Evolutionary conservation across 1,284 basidiomycete genomes (phyloP).

Genomic region (Grifola frondosa): DNA sequence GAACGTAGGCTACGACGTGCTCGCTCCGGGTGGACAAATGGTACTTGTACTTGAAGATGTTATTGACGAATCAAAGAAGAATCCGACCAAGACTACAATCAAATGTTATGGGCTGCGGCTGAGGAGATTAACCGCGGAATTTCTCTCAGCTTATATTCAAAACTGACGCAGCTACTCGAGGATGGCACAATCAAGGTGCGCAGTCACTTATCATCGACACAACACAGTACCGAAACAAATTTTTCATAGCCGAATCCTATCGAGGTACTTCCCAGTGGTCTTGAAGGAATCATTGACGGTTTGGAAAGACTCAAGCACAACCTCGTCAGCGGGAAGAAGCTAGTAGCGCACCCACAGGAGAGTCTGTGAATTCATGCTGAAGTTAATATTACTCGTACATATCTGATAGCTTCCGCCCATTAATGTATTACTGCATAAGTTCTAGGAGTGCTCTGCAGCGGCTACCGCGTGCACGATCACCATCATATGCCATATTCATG

Average conservation of each 20-base stretch:
- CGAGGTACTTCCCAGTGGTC: slow-evolving; percentile 46
- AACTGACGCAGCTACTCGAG: slow-evolving; percentile 11
- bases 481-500: too few relatives aligned
- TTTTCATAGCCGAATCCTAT: slow-evolving; percentile 31
- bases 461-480: too few relatives aligned
- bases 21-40: slow-evolving; percentile 25
- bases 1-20: slow-evolving; percentile 23
- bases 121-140: slow-evolving; percentile 4
- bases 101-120: too few relatives aligned
- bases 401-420: too few relatives aligned
- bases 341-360: slow-evolving; percentile 50
- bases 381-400: too few relatives aligned
- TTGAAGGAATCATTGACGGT: slow-evolving; percentile 44
- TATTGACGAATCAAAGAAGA: slow-evolving; percentile 7
- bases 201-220: too few relatives aligned
- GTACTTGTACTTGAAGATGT: slow-evolving; percentile 13
- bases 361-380: too few relatives aligned
- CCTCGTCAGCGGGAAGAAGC: slow-evolving; percentile 48
- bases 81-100: too few relatives aligned
- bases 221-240: too few relatives aligned
- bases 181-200: slow-evolving; percentile 13
- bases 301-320: slow-evolving; percentile 41
- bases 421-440: too few relatives aligned
- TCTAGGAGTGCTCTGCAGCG: too few relatives aligned
- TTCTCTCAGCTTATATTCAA: slow-evolving; percentile 3